These are phyloP conservation scores for Erysimum cheiranthoides DNA, from an alignment of 345 rosid species.

Conservation along the genomic window DNA sequence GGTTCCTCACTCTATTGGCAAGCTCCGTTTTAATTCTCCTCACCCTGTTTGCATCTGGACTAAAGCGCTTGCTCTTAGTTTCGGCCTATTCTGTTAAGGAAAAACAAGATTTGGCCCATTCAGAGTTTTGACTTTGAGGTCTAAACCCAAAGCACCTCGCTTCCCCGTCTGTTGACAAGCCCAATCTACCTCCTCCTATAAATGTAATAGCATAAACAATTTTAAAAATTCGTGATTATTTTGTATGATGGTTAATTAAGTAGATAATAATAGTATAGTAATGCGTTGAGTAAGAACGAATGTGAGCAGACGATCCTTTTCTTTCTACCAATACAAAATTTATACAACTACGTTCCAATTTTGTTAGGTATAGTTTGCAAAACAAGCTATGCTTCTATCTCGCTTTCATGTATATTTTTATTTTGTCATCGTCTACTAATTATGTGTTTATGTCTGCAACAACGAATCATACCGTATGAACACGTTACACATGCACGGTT, in stretches of 20 bases:
- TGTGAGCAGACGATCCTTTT: conserved; percentile 32
- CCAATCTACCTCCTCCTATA: neutral
- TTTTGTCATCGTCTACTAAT: neutral
- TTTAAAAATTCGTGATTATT: neutral
- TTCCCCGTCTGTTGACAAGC: neutral
- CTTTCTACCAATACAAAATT: conserved; percentile 40
- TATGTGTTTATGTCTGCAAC: neutral
- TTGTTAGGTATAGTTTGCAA: conserved; percentile 40
- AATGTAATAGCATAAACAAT: neutral
- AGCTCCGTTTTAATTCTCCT: neutral
- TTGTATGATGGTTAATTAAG: neutral
- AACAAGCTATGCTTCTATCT: conserved; percentile 36
- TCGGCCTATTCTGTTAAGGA: too few relatives aligned
- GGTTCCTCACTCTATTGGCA: neutral
- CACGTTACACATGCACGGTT: neutral
- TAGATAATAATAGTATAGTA: neutral
- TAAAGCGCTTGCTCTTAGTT: neutral
- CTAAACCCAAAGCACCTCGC: neutral
- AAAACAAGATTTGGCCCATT: conserved; percentile 14
- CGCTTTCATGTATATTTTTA: conserved; percentile 3
- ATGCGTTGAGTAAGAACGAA: conserved; percentile 19
- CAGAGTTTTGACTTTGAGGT: neutral
- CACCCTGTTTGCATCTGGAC: neutral
- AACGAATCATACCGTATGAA: neutral
- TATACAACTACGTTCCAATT: conserved; percentile 22